Conservation (phyloP, 768 basidiomycete species). For the Pisolithus orientalis region DNA sequence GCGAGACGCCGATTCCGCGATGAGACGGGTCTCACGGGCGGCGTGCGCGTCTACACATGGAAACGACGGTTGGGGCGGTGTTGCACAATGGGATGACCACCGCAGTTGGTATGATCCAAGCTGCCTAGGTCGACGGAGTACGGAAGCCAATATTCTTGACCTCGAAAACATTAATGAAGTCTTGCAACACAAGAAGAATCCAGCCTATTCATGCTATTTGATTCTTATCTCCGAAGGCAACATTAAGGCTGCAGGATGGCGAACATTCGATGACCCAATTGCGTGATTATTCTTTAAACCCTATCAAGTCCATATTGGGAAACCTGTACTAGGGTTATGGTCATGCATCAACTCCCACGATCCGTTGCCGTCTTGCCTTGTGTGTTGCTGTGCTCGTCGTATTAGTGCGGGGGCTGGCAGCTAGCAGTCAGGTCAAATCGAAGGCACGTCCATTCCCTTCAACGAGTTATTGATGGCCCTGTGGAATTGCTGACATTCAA, state of each 20-base stretch:
- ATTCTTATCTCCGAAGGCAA: too few relatives aligned
- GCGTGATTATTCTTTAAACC: slow-evolving; percentile 2
- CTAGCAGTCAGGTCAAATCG: neutral
- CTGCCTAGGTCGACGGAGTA: neutral
- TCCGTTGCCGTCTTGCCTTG: neutral
- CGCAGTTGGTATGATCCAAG: neutral
- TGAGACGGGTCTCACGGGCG: slow-evolving; percentile 53
- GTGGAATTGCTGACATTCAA: slow-evolving; percentile 12
- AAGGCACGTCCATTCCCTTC: neutral
- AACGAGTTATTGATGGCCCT: slow-evolving; percentile 6
- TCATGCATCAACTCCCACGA: neutral
- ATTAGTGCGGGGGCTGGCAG: neutral
- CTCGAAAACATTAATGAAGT: neutral
- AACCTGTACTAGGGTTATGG: slow-evolving; percentile 6
- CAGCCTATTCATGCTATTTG: neutral
- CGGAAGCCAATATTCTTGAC: neutral
- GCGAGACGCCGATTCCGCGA: slow-evolving; percentile 24
- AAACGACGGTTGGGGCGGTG: slow-evolving; percentile 33
- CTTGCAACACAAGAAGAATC: neutral
- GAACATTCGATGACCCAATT: neutral
- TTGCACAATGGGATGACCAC: neutral
- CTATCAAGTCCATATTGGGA: neutral
- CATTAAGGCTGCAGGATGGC: neutral
- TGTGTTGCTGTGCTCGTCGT: neutral
- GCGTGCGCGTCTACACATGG: slow-evolving; percentile 84